Percentiles rank a stretch among this genome's conserved stretches.
Evolutionary conservation across 257 asterid genomes (phyloP).

Genomic region (Solanum verrucosum): DNA sequence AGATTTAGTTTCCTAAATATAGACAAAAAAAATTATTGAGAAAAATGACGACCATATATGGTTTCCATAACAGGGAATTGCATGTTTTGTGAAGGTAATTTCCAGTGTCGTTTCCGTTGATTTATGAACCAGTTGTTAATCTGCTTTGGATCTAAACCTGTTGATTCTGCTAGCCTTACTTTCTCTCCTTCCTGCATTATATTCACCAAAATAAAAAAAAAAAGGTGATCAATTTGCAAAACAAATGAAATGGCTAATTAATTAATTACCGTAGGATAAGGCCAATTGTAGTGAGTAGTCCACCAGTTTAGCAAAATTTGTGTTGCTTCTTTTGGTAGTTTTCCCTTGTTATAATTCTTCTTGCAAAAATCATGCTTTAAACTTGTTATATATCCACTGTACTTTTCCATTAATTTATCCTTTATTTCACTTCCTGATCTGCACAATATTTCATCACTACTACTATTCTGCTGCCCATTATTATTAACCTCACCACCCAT

Average conservation of each 20-base stretch:
- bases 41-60: neutral
- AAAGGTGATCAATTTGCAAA: neutral
- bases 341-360: slow-evolving; percentile 7
- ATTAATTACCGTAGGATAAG: slow-evolving; percentile 5
- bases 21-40: neutral
- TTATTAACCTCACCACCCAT: neutral
- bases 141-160: slow-evolving; percentile 3
- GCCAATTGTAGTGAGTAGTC: slow-evolving; percentile 10
- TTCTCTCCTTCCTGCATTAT: neutral
- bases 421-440: neutral
- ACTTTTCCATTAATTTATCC: slow-evolving; percentile 2
- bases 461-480: neutral
- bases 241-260: neutral
- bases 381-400: slow-evolving; percentile 6
- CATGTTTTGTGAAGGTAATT: neutral
- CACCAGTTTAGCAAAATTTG: slow-evolving; percentile 6
- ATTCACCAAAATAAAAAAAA: neutral
- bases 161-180: neutral
- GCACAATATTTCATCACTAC: neutral
- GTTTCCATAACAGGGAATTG: neutral
- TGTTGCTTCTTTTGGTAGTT: slow-evolving; percentile 6
- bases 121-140: neutral
- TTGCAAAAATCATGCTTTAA: slow-evolving; percentile 4
- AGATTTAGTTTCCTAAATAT: no score
- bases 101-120: slow-evolving; percentile 1